Conservation (phyloP, 345 rosid genomes). For the Geranium rotundifolium region DNA sequence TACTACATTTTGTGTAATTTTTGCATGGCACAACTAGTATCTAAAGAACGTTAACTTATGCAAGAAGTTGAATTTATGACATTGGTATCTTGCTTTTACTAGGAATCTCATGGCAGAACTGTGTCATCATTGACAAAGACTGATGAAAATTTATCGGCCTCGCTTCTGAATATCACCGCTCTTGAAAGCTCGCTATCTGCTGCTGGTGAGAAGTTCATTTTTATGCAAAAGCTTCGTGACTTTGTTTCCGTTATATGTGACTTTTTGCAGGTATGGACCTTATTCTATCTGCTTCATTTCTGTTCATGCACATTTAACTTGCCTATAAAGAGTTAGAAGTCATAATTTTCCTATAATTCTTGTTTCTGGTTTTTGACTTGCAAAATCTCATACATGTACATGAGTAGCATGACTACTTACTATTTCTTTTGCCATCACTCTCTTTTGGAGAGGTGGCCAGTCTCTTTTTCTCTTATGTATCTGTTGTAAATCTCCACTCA, state of each 20-base stretch:
- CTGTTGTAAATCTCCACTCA: no score
- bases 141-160: slow-evolving; percentile 80
- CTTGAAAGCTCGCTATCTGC: slow-evolving; percentile 70
- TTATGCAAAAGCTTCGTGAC: slow-evolving; percentile 98
- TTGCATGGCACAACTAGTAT: neutral
- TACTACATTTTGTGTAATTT: neutral
- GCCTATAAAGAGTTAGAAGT: neutral
- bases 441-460: no score
- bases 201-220: slow-evolving; percentile 97
- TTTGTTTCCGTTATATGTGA: slow-evolving; percentile 90
- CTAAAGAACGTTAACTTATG: neutral
- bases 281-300: slow-evolving; percentile 17
- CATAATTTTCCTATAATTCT: neutral
- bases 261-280: slow-evolving; percentile 84
- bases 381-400: no score
- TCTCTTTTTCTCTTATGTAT: no score
- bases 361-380: neutral
- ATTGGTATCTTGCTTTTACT: slow-evolving; percentile 7
- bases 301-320: neutral
- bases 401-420: no score
- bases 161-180: slow-evolving; percentile 59
- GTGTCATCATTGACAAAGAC: slow-evolving; percentile 48
- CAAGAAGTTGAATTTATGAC: neutral
- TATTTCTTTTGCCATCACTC: no score
- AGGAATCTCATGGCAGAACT: slow-evolving; percentile 80